These are phyloP conservation scores for Dichotomocladium elegans DNA, from an alignment of 371 early-diverging fungal species.

Conservation along the genomic window DNA sequence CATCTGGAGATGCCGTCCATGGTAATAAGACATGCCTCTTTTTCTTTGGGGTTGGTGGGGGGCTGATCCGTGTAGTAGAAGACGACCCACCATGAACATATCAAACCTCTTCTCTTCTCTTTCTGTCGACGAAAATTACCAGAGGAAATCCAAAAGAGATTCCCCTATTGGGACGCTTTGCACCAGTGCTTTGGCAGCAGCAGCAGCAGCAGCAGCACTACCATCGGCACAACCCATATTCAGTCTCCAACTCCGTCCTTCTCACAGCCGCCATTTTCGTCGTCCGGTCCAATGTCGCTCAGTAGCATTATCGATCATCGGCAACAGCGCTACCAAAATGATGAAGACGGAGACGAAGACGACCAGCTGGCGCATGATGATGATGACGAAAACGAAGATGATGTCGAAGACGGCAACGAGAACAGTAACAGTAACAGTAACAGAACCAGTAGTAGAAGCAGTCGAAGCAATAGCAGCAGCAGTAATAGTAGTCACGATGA, in stretches of 20 bases:
- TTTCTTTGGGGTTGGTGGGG: too few relatives aligned
- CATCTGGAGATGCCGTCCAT: slow-evolving; percentile 33
- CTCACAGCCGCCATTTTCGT: too few relatives aligned
- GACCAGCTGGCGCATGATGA: not conserved
- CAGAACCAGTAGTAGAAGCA: not conserved
- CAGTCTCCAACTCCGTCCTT: too few relatives aligned
- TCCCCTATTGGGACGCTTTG: slow-evolving; percentile 46
- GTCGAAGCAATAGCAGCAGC: not conserved
- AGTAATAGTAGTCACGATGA: too few relatives aligned
- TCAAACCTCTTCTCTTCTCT: too few relatives aligned
- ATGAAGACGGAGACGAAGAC: not conserved
- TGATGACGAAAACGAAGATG: not conserved
- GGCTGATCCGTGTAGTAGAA: not conserved
- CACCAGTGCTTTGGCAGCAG: slow-evolving; percentile 30
- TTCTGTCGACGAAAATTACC: too few relatives aligned
- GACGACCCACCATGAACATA: not conserved
- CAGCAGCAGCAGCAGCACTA: too few relatives aligned
- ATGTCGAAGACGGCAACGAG: too few relatives aligned
- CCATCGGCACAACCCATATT: too few relatives aligned
- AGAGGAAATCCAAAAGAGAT: slow-evolving; percentile 44
- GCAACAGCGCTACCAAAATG: too few relatives aligned
- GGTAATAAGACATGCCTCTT: too few relatives aligned
- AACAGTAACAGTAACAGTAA: not conserved
- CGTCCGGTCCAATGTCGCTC: slow-evolving; percentile 40
- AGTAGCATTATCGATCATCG: slow-evolving; percentile 39